Evolutionary conservation across 106 monocot species (phyloP).

Genomic region (Phalaenopsis aphrodite): DNA sequence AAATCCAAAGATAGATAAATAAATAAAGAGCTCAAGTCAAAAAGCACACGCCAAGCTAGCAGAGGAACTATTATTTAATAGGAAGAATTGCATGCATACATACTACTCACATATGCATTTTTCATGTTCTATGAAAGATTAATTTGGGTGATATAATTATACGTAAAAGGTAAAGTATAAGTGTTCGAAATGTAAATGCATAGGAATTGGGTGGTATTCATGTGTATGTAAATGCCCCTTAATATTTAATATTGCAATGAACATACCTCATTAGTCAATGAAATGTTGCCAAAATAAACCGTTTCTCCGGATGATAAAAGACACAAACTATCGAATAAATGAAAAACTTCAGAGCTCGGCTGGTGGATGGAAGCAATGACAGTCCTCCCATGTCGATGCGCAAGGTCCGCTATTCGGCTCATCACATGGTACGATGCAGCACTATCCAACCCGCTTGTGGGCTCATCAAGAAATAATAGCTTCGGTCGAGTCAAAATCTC

Average conservation of each 20-base stretch:
- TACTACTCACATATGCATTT: no score
- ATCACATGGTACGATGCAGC: slow-evolving; percentile 21
- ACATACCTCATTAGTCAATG: slow-evolving; percentile 8
- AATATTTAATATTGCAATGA: neutral
- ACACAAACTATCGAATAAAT: slow-evolving; percentile 3
- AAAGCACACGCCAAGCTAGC: no score
- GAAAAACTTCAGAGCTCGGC: slow-evolving; percentile 13
- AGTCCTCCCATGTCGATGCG: slow-evolving; percentile 11
- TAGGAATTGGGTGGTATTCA: no score
- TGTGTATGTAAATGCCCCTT: no score
- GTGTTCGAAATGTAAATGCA: no score
- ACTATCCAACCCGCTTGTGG: slow-evolving; percentile 36
- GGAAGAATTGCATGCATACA: no score
- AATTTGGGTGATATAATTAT: no score
- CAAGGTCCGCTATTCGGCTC: slow-evolving; percentile 10
- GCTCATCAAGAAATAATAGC: slow-evolving; percentile 33
- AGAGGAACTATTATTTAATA: no score
- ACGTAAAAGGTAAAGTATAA: no score
- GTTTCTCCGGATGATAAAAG: slow-evolving; percentile 11
- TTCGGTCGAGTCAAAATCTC: slow-evolving; percentile 29
- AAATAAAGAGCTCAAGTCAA: no score
- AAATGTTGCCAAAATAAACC: slow-evolving; percentile 10
- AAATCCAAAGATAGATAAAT: neutral
- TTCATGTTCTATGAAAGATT: no score
- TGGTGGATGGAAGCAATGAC: slow-evolving; percentile 17